These are phyloP conservation scores for Benincasa hispida DNA, from an alignment of 306 rosid genomes.

Conservation along the genomic window DNA sequence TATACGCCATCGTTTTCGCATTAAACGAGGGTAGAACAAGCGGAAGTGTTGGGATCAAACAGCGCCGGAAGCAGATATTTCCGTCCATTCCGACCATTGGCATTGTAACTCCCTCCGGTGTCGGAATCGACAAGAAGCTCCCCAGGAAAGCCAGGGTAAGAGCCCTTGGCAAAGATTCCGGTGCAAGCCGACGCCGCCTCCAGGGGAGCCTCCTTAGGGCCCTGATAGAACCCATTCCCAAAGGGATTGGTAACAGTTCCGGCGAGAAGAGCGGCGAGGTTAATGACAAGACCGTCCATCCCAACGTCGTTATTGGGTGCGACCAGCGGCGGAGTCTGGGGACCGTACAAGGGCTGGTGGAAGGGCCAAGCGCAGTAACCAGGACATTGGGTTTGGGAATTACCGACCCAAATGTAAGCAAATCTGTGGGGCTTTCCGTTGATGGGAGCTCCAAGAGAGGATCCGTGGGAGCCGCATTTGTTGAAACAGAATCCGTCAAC, in stretches of 20 bases:
- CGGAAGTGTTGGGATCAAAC: slow-evolving; percentile 32
- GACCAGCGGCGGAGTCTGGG: slow-evolving; percentile 33
- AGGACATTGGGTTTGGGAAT: slow-evolving; percentile 48
- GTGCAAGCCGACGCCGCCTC: slow-evolving; percentile 55
- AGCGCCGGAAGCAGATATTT: slow-evolving; percentile 46
- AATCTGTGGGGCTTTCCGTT: slow-evolving; percentile 22
- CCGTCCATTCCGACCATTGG: slow-evolving; percentile 32
- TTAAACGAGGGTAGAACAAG: slow-evolving; percentile 34
- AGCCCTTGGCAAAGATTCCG: slow-evolving; percentile 39
- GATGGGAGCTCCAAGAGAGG: background rate
- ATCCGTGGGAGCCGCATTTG: slow-evolving; percentile 42
- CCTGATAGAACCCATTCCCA: slow-evolving; percentile 50
- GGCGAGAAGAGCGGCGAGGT: slow-evolving; percentile 40
- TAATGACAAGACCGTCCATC: slow-evolving; percentile 48
- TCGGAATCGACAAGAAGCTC: slow-evolving; percentile 27
- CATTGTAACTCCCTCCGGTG: slow-evolving; percentile 44
- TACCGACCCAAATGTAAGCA: slow-evolving; percentile 47
- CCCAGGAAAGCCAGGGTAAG: slow-evolving; percentile 51
- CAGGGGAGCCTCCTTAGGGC: slow-evolving; percentile 51
- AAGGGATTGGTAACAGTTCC: slow-evolving; percentile 43
- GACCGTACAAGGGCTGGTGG: slow-evolving; percentile 53
- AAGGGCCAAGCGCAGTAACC: slow-evolving; percentile 65
- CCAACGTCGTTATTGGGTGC: slow-evolving; percentile 66
- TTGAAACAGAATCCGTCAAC: slow-evolving; percentile 47
- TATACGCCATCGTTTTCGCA: background rate